Conservation (phyloP, 352 stramenopile species). For the Aphanomyces euteiches region DNA sequence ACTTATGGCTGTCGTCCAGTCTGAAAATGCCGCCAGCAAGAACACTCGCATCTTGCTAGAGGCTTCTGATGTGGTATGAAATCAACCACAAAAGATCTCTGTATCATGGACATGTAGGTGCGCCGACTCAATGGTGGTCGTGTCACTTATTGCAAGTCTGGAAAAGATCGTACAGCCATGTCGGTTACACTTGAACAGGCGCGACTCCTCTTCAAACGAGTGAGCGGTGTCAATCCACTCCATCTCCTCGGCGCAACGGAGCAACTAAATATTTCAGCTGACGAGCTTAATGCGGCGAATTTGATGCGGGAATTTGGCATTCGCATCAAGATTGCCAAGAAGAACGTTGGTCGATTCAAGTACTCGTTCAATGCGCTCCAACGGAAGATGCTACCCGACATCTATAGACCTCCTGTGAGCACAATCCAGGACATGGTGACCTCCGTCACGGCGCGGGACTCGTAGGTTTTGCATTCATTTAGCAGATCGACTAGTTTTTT, state of each 20-base stretch:
- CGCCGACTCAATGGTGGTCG: slow-evolving; percentile 89
- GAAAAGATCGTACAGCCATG: slow-evolving; percentile 98
- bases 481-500: no score
- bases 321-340: slow-evolving; percentile 93
- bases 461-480: slow-evolving; percentile 35
- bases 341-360: slow-evolving; percentile 94
- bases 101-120: slow-evolving; percentile 36
- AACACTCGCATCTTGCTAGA: slow-evolving; percentile 84
- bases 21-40: slow-evolving; percentile 64
- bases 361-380: slow-evolving; percentile 98
- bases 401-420: slow-evolving; percentile 84
- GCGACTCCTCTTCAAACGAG: slow-evolving; percentile 39
- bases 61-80: slow-evolving; percentile 50
- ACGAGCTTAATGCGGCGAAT: slow-evolving; percentile 51
- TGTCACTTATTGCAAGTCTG: slow-evolving; percentile 97
- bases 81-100: no score
- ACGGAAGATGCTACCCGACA: slow-evolving; percentile 91
- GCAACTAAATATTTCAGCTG: slow-evolving; percentile 10
- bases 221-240: slow-evolving; percentile 17
- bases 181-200: slow-evolving; percentile 94
- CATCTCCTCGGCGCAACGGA: slow-evolving; percentile 8
- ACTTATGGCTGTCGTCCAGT: slow-evolving; percentile 28
- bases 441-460: slow-evolving; percentile 85
- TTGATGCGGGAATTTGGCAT: slow-evolving; percentile 89
- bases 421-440: slow-evolving; percentile 92